Evolutionary conservation across 805 yeast species (phyloP).

Genomic region (Nakazawaea siamensis): DNA sequence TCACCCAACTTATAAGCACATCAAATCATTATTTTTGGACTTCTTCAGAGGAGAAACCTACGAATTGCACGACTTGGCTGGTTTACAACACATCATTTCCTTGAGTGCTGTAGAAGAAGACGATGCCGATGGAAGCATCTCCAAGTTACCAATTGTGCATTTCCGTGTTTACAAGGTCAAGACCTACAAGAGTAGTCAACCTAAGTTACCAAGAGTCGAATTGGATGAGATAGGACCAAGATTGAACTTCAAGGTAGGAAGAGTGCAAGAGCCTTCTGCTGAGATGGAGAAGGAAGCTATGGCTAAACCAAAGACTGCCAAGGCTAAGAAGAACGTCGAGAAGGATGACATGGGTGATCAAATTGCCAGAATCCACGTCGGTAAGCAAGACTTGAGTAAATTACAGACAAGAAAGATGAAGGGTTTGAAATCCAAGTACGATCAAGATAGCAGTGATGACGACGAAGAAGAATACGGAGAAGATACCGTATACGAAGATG

Average conservation of each 20-base stretch:
- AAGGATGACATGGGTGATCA: slow-evolving; percentile 91
- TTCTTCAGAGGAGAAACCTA: slow-evolving; percentile 82
- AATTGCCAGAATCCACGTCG: slow-evolving; percentile 93
- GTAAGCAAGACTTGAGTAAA: slow-evolving; percentile 84
- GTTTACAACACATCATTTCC: slow-evolving; percentile 85
- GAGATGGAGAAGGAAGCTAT: slow-evolving; percentile 88
- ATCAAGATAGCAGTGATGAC: slow-evolving; percentile 52
- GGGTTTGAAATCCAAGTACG: slow-evolving; percentile 84
- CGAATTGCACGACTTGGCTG: slow-evolving; percentile 85
- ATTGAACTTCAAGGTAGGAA: slow-evolving; percentile 85
- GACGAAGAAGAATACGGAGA: slow-evolving; percentile 43
- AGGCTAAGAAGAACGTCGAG: slow-evolving; percentile 81
- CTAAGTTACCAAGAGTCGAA: slow-evolving; percentile 90
- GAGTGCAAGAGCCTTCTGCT: slow-evolving; percentile 73
- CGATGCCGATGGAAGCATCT: slow-evolving; percentile 57
- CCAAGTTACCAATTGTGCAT: slow-evolving; percentile 66
- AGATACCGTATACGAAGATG: slow-evolving; percentile 30
- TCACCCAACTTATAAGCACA: slow-evolving; percentile 77
- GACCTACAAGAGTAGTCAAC: slow-evolving; percentile 67
- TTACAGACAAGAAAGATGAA: slow-evolving; percentile 98
- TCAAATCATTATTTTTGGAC: slow-evolving; percentile 85
- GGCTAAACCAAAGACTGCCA: slow-evolving; percentile 70
- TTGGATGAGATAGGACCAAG: slow-evolving; percentile 94
- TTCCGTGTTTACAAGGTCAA: slow-evolving; percentile 88
- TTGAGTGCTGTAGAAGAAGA: slow-evolving; percentile 69